These are phyloP conservation scores for Amanita phalloides DNA, from an alignment of 768 basidiomycete species.

Conservation along the genomic window DNA sequence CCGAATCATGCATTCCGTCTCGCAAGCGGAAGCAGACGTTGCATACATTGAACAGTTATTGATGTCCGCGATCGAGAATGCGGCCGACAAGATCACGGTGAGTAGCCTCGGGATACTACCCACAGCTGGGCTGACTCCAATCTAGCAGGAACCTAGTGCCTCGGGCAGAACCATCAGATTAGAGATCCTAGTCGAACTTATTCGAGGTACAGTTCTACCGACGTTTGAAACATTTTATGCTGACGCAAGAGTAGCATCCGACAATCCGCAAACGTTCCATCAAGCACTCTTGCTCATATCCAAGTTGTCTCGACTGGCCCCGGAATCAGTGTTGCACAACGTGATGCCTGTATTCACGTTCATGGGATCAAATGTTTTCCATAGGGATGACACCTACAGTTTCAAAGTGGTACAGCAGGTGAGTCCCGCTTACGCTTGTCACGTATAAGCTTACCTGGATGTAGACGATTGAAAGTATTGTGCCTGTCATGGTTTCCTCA, in stretches of 20 bases:
- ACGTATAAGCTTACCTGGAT: conserved; percentile 3
- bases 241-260: conserved; percentile 36
- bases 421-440: conserved; percentile 5
- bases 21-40: conserved; percentile 49
- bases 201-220: conserved; percentile 45
- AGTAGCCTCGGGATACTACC: conserved; percentile 9
- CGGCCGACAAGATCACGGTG: conserved; percentile 47
- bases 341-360: conserved; percentile 99
- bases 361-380: conserved; percentile 98
- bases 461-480: conserved; percentile 87
- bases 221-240: background rate
- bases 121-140: background rate
- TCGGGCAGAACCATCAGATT: conserved; percentile 52
- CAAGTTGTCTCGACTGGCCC: conserved; percentile 70
- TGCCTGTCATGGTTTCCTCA: conserved; percentile 86
- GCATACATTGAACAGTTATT: conserved; percentile 76
- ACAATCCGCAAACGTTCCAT: conserved; percentile 91
- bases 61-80: conserved; percentile 70
- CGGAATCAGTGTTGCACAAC: conserved; percentile 87
- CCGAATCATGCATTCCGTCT: conserved; percentile 46
- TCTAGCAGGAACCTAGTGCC: conserved; percentile 41
- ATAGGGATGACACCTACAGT: conserved; percentile 91
- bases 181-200: conserved; percentile 81
- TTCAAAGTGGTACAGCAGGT: conserved; percentile 94
- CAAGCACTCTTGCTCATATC: conserved; percentile 86